Evolutionary conservation across 140 eudicot genomes (phyloP).

Genomic region (Oenanthe javanica): DNA sequence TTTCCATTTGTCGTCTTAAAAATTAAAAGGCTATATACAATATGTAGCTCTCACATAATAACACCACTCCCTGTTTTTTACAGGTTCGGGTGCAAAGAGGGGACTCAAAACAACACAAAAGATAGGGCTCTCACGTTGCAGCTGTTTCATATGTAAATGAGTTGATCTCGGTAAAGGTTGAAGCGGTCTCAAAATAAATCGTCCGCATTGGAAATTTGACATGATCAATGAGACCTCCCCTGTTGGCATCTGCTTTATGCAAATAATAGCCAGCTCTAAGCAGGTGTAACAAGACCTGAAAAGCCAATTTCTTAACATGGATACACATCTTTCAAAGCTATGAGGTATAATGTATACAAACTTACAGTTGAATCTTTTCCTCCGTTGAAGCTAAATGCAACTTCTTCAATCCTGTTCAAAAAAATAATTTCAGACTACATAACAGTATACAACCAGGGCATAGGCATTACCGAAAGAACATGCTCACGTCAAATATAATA

Average conservation of each 20-base stretch:
- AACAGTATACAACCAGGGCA: not conserved
- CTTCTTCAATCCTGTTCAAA: conserved; percentile 68
- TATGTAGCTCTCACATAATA: not conserved
- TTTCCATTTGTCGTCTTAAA: not conserved
- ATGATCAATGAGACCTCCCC: conserved; percentile 29
- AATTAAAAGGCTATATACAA: not conserved
- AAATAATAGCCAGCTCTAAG: conserved; percentile 76
- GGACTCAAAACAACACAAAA: not conserved
- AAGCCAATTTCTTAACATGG: not conserved
- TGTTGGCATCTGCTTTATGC: conserved; percentile 44
- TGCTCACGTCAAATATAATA: not conserved
- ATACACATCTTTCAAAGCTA: not conserved
- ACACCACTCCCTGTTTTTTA: not conserved
- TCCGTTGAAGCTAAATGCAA: conserved; percentile 94
- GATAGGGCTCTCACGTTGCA: conserved; percentile 32
- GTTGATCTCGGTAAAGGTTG: conserved; percentile 79
- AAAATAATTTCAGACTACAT: conserved; percentile 8
- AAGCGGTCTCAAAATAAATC: conserved; percentile 77
- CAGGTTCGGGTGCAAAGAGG: not conserved
- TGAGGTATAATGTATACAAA: conserved; percentile 9
- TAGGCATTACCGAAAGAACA: not conserved
- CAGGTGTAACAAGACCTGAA: conserved; percentile 78
- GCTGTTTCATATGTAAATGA: conserved; percentile 87
- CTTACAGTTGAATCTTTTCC: conserved; percentile 99
- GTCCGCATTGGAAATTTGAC: conserved; percentile 65